Evolutionary conservation across 2,329 filamentous ascomycete genomes (phyloP), one percentile per base, ranked within the genome.

Genomic region (Fusarium algeriense): DNA sequence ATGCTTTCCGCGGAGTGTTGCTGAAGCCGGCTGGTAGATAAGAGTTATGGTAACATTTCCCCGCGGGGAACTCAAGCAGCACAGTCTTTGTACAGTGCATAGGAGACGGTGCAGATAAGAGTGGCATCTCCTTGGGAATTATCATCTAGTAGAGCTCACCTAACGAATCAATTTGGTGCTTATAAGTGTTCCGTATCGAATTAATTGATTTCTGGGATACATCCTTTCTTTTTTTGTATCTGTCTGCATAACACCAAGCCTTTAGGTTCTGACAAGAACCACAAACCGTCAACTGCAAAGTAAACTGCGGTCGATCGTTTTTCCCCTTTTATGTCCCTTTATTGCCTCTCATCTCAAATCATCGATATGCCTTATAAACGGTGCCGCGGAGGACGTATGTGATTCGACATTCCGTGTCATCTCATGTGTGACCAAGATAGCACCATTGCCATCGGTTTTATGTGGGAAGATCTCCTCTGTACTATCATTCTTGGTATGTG

Each of bases 401-500:
- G 55, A 66, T n/a, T 72, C 67, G 26, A 71, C 58, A 41, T 74
- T 60, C 17, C 48, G 45, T 23, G 67, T 44, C 23, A 72, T 54
- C 40, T 71, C 67, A 20, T 57, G 67, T 3, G 62, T 73, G 7
- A 75, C 60, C 59, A 75, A 54, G n/a, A 75, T 75, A 13, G 72
- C 55, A 17, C 70, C 67, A n/a, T 70, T 66, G 6, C 64, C 60
- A 17, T 75, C 68, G 10, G 61, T 67, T 45, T 67, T 63, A n/a
- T 67, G 69, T 14, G 60, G 69, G 15, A 75, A 73, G 7, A 75
- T 73, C 34, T 75, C 72, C 30, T 75, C 72, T 1, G 61, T 69
- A 48, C 72, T 72, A 26, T 73, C 70, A 60, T 74, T 74, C 20
- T 68, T 65, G 19, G 50, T 72, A 38, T 70, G 63, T n/a, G 48